Percentiles rank a stretch among this genome's conserved stretches.
These are phyloP conservation scores for Licmophora abbreviata DNA, from an alignment of 108 stramenopile genomes.

Conservation along the genomic window DNA sequence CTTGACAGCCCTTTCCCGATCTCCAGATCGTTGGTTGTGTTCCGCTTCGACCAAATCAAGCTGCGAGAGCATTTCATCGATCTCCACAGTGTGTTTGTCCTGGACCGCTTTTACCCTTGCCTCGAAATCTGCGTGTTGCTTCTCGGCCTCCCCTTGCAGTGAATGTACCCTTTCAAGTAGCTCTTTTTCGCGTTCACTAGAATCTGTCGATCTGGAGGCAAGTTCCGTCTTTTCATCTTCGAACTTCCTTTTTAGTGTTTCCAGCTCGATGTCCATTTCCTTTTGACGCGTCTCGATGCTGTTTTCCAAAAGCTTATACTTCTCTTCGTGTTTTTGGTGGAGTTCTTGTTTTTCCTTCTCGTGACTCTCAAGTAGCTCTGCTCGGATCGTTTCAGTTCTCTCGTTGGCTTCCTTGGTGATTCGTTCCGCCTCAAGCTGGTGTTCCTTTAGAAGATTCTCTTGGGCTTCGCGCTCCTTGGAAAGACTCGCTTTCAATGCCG, in stretches of 20 bases:
- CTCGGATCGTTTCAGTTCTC: neutral
- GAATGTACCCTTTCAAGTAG: neutral
- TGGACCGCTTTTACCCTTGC: slow-evolving; percentile 18
- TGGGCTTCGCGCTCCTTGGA: no score
- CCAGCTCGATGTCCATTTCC: neutral
- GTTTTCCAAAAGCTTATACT: neutral
- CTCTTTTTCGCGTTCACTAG: neutral
- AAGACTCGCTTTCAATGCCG: no score
- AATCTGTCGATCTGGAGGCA: no score
- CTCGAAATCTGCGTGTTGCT: slow-evolving; percentile 10
- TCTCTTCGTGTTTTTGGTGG: slow-evolving; percentile 2
- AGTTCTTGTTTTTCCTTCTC: slow-evolving; percentile 1
- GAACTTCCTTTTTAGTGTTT: neutral
- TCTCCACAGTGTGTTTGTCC: slow-evolving; percentile 29
- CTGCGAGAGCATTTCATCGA: slow-evolving; percentile 42
- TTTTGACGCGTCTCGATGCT: neutral
- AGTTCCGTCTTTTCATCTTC: neutral
- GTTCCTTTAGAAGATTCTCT: no score
- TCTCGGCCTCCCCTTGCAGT: slow-evolving; percentile 1
- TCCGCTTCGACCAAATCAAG: slow-evolving; percentile 58
- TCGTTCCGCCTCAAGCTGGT: slow-evolving; percentile 16
- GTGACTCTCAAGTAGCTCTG: neutral
- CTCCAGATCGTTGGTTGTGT: slow-evolving; percentile 16
- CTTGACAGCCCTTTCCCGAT: slow-evolving; percentile 15
- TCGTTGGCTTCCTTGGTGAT: neutral